Evolutionary conservation across 306 rosid genomes (phyloP), one percentile per base, ranked within the genome.

Genomic region (Adenanthera pavonina): DNA sequence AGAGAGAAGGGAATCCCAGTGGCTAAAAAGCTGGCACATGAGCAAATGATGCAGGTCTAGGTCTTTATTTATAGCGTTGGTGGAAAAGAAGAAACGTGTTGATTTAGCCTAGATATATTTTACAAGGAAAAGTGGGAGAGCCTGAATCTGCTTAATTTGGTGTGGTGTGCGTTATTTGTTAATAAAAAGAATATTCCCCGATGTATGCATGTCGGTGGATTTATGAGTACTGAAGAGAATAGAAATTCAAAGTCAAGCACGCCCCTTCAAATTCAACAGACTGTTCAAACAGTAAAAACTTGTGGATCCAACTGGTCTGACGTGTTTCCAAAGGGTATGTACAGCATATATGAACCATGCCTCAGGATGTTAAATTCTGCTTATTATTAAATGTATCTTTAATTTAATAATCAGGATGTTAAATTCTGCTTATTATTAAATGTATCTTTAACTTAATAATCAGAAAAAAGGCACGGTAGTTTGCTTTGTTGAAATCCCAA

Each of bases 221-320:
- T 0, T 69, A n/a, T 19, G 0, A 47, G 17, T 46, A 5, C n/a
- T 8, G 19, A 60, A 33, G n/a, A 67, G 56, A 44, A 19, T 0
- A 6, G 48, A 59, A 81, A 61, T 78, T 78, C 81, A 73, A 87
- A 84, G 88, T 84, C 90, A 87, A 82, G 90, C 88, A 69, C 77
- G n/a, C 80, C 83, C 83, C 19, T 54, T 30, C 49, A 13, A 47
- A 69, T 20, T 69, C 74, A 46, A 69, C 20, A 5, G 10, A 46
- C 16, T 25, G 56, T 46, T 70, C 56, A 69, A 69, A 5, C 6
- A 17, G 40, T 20, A 44, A 25, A 6, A 80, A 41, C 46, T 53
- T 35, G 49, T 54, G 76, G 38, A 49, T 69, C 6, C 41, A 72
- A 36, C 35, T 41, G 66, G 20, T 8, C 36, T 44, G 74, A 69